Conservation (phyloP, 2,329 filamentous ascomycete genomes). For the Colletotrichum musae region DNA sequence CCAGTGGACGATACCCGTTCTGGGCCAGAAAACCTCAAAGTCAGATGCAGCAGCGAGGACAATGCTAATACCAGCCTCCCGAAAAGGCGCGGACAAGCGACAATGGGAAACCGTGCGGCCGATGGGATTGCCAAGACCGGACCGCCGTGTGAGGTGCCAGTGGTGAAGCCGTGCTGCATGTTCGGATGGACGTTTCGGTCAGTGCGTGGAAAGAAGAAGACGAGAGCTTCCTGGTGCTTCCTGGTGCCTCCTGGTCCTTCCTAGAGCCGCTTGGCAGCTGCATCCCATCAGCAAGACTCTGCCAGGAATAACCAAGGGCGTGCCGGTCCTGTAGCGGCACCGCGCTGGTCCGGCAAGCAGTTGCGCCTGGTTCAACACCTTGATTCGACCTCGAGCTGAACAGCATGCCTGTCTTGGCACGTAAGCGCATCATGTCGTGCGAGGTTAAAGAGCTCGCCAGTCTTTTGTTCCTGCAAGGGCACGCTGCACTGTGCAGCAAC, state of each 20-base stretch:
- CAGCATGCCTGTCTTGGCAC: neutral
- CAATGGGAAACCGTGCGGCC: too few relatives aligned
- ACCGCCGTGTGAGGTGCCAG: neutral
- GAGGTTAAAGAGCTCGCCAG: neutral
- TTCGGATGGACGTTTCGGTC: neutral
- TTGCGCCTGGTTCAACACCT: neutral
- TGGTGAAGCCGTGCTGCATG: neutral
- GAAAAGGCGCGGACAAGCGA: too few relatives aligned
- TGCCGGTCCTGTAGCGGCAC: too few relatives aligned
- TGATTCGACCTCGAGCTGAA: neutral
- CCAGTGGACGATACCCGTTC: too few relatives aligned
- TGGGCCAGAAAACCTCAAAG: too few relatives aligned
- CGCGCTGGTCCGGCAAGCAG: neutral
- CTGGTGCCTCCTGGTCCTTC: neutral
- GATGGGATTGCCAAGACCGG: constrained; percentile 1
- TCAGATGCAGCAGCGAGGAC: too few relatives aligned
- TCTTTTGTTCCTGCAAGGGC: neutral
- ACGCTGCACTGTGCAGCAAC: neutral
- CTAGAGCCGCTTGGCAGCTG: neutral
- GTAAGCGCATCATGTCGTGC: constrained; percentile 6
- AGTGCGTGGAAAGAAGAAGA: neutral
- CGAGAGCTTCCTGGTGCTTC: too few relatives aligned
- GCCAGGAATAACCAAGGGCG: neutral
- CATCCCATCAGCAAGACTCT: neutral
- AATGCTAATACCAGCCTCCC: too few relatives aligned